Evolutionary conservation across 352 stramenopile species (phyloP).

Genomic region (Pythium sukuiense): DNA sequence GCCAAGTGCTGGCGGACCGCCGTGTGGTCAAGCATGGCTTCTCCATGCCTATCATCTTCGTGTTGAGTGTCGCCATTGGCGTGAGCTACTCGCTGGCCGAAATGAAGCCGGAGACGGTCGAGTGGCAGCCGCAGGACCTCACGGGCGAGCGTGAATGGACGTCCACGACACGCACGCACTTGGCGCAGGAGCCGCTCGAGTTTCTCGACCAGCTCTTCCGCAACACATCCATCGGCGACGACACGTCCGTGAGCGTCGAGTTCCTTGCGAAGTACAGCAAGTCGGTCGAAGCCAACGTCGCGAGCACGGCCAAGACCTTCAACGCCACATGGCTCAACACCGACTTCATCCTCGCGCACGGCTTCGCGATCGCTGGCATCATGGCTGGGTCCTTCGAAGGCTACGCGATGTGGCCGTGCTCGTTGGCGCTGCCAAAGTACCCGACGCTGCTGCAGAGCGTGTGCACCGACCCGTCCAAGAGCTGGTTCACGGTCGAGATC

Average conservation of each 20-base stretch:
- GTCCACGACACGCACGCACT: slow-evolving; percentile 21
- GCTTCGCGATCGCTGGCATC: slow-evolving; percentile 21
- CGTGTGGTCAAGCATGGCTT: slow-evolving; percentile 22
- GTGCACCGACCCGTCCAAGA: not conserved
- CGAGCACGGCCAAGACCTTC: slow-evolving; percentile 17
- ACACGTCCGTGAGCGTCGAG: slow-evolving; percentile 20
- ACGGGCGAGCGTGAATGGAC: slow-evolving; percentile 22
- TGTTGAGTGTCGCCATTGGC: slow-evolving; percentile 19
- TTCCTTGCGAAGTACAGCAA: slow-evolving; percentile 23
- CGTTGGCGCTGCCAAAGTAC: slow-evolving; percentile 3
- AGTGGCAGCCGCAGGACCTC: slow-evolving; percentile 19
- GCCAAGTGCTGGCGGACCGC: not conserved
- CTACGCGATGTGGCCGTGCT: slow-evolving; percentile 17
- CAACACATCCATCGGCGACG: slow-evolving; percentile 8
- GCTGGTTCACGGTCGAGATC: slow-evolving; percentile 23
- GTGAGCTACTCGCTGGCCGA: slow-evolving; percentile 18
- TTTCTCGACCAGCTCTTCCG: slow-evolving; percentile 16
- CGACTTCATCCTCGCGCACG: slow-evolving; percentile 9
- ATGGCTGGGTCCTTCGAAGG: slow-evolving; percentile 26
- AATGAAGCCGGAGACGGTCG: not conserved
- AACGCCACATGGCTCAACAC: slow-evolving; percentile 20
- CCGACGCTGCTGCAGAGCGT: slow-evolving; percentile 10
- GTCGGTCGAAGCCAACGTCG: slow-evolving; percentile 11
- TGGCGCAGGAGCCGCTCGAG: slow-evolving; percentile 17
- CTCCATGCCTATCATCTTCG: slow-evolving; percentile 25